These are phyloP conservation scores for Setaria italica DNA, from an alignment of 202 grass and related monocot genomes.

Conservation along the genomic window DNA sequence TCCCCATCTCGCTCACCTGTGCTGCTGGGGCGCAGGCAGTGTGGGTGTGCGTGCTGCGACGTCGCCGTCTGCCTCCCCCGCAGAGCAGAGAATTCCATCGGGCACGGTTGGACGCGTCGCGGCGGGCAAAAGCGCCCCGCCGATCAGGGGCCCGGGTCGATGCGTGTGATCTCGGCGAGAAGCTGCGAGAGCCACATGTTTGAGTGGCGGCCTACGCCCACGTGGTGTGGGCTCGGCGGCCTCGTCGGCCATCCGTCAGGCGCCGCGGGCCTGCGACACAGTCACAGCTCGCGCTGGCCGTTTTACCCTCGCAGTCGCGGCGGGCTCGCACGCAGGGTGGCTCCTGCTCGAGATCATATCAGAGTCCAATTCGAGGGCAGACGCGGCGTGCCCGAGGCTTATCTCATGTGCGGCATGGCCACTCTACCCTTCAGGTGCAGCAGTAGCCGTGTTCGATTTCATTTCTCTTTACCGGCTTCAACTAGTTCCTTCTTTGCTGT, in stretches of 20 bases:
- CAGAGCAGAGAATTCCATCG: not conserved
- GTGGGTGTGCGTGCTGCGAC: not conserved
- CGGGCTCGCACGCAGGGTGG: too few species aligned
- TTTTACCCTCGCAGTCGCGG: too few species aligned
- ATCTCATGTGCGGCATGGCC: not conserved
- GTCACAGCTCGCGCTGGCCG: too few species aligned
- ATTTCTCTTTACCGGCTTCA: not conserved
- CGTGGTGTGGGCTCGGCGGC: not conserved
- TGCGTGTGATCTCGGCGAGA: not conserved
- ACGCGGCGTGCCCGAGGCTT: not conserved
- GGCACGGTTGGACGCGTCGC: not conserved
- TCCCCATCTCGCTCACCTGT: not conserved
- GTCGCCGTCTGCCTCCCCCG: not conserved
- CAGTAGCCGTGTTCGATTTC: not conserved
- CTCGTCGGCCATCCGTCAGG: not conserved
- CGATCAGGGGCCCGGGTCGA: not conserved
- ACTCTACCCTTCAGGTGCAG: too few species aligned
- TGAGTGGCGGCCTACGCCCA: not conserved
- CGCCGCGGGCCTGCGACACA: not conserved
- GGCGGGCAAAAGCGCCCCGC: not conserved
- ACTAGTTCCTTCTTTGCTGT: not conserved
- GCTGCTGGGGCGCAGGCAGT: not conserved
- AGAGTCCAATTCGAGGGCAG: too few species aligned
- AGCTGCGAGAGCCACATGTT: not conserved
- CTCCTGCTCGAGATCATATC: too few species aligned